Evolutionary conservation across 257 asterid genomes (phyloP), one percentile per base, ranked within the genome.

Genomic region (Anisodus tanguticus): DNA sequence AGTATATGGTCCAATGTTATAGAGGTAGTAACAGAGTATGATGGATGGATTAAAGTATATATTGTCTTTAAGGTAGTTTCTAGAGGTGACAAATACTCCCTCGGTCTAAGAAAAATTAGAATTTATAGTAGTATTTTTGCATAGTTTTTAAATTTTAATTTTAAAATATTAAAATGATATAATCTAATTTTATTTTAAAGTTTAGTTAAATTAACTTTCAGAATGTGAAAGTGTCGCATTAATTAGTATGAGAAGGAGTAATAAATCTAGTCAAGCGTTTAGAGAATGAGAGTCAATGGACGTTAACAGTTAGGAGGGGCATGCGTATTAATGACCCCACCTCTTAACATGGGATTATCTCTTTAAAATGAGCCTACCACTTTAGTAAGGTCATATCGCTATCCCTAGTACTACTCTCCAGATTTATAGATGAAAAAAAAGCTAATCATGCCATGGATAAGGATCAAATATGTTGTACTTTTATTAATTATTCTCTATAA

Each of bases 281-380:
- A 69, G 53, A 41, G 54, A 70, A 41, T 7, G 54, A 31, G 45
- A 41, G 35, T 69, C 54, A 41, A 69, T 8, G 15, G n/a, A n/a
- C 59, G n/a, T 11, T 72, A 19, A 47, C 9, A 72, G 60, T 51
- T 22, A 13, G 17, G 26, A 12, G 81, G 11, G 2, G 6, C 41
- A 11, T 74, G 80, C 19, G 55, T 49, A 72, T 72, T 76, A 51
- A 11, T 51, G 37, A 76, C 45, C 45, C 19, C 62, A 51, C 81
- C 81, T 12, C 63, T 62, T 31, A 47, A 51, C 81, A 76, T 76
- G 81, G 26, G 81, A 22, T 51, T 76, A 53, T 76, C 9, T 76
- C 13, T 76, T 51, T 3, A 22, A 76, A 12, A 19, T 12, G 47
- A 51, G 81, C 22, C 63, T 15, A 76, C 41, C 81, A 51, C 12